Base-by-base conservation (phyloP, 169 alveolate genomes). In the Theileria parva region DNA sequence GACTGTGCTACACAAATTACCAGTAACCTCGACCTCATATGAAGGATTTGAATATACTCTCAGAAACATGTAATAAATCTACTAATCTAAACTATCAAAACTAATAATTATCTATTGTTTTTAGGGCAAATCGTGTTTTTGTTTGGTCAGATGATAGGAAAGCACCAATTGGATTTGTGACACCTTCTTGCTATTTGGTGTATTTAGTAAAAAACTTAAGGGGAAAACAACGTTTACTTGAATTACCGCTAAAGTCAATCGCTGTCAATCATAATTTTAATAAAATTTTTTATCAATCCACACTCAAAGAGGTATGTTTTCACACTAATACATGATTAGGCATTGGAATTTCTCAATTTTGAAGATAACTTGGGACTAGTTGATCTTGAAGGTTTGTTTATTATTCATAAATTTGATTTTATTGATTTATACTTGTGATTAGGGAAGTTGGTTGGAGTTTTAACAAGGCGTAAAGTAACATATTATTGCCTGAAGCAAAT, bases 151-250 rank as follows among this genome's bases (percentile, higher is more conserved):
- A 13, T 21, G 67, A 66, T 17, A 68, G 76, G 23, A 68, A 70
- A 27, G 86, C 65, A 8, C 89, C 89, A 5, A 68, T 83, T 34
- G 89, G 89, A 21, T 75, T 12, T 39, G 44, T 83, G 73, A 83
- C 89, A 21, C 44, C 80, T 19, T 12, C 73, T 60, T 83, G 89
- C 23, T 83, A 60, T 59, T 60, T 83, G 51, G 48, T 27, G 13
- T 83, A 76, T 71, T 75, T 83, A n/a, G 30, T 73, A 6, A 83
- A 76, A 60, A 73, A 83, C 34, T 37, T 83, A 12, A 57, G 86
- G 0, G 89, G 86, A 19, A 64, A 67, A 27, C 28, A 51, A n/a
- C 23, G 13, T 1, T 65, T 44, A 55, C 27, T 69, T 9, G 85
- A 32, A 0, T n/a, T n/a, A 28, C 60, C 39, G 44, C n/a, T 83